Conservation (phyloP, 805 yeast species). For the Metschnikowia cerradonensis region DNA sequence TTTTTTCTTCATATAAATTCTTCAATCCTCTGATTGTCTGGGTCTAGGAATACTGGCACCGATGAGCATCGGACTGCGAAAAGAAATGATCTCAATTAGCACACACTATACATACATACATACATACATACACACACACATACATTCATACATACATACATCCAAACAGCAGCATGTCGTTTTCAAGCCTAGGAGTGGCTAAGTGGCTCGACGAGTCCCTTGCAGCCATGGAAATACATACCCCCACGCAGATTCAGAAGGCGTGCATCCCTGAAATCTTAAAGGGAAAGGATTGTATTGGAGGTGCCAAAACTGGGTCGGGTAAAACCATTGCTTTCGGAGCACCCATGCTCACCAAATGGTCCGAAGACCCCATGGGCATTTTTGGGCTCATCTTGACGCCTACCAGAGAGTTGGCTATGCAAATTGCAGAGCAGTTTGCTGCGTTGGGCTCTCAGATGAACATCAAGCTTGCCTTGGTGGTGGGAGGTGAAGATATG, state of each 20-base stretch:
- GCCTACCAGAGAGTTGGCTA: constrained; percentile 90
- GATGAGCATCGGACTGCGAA: constrained; percentile 17
- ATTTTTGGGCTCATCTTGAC: constrained; percentile 86
- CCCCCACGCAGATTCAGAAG: constrained; percentile 82
- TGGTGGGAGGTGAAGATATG: constrained; percentile 95
- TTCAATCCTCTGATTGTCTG: too few species aligned
- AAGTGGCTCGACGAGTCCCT: constrained; percentile 85
- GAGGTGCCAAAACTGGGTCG: constrained; percentile 97
- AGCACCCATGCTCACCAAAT: constrained; percentile 90
- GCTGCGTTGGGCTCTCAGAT: constrained; percentile 86
- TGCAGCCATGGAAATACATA: constrained; percentile 70
- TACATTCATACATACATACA: neutral
- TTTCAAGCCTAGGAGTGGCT: constrained; percentile 68
- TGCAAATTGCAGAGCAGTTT: constrained; percentile 96
- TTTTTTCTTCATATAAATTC: too few species aligned
- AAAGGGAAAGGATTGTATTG: constrained; percentile 86
- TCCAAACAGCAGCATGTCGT: constrained; percentile 29
- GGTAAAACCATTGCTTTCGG: constrained; percentile 98
- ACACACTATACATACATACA: too few species aligned
- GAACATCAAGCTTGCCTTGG: constrained; percentile 76
- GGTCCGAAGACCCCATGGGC: constrained; percentile 95
- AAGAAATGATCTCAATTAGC: neutral
- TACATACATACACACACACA: too few species aligned
- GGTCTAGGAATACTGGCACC: neutral
- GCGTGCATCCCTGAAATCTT: constrained; percentile 87